Conservation (phyloP, 2,329 filamentous ascomycete genomes). For the Tolypocladium inflatum region DNA sequence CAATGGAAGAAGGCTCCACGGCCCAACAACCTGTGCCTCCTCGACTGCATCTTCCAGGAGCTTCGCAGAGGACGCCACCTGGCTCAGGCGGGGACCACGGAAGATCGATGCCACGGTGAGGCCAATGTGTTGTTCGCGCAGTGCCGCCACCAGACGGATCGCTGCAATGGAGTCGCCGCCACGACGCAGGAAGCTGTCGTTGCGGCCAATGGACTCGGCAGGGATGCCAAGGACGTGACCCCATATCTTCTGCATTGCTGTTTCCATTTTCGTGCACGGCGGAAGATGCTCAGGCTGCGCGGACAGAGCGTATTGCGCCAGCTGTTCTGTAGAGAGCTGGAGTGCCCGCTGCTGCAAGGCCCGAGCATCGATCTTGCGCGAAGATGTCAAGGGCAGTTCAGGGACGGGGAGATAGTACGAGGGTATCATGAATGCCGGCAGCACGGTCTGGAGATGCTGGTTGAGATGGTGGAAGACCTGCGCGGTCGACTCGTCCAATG, state of each 20-base stretch:
- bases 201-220: conserved; percentile 3
- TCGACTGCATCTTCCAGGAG: too few relatives aligned
- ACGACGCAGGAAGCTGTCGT: conserved; percentile 9
- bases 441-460: background rate
- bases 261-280: conserved; percentile 1
- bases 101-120: too few relatives aligned
- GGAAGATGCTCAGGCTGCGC: background rate
- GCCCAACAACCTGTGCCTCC: too few relatives aligned
- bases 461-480: too few relatives aligned
- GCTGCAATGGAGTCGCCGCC: conserved; percentile 14
- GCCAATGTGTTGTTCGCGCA: background rate
- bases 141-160: conserved; percentile 7
- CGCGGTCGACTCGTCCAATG: too few relatives aligned
- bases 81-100: too few relatives aligned
- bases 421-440: conserved; percentile 2
- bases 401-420: conserved; percentile 1
- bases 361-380: conserved; percentile 4
- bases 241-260: conserved; percentile 7
- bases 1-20: too few relatives aligned
- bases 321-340: background rate
- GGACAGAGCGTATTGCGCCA: background rate
- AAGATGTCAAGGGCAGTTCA: conserved; percentile 2
- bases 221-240: conserved; percentile 5
- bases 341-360: background rate
- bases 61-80: too few relatives aligned